Percentiles rank a stretch among this genome's conserved stretches.
Evolutionary conservation across 768 basidiomycete genomes (phyloP).

Genomic region (Lactifluus pinguis): DNA sequence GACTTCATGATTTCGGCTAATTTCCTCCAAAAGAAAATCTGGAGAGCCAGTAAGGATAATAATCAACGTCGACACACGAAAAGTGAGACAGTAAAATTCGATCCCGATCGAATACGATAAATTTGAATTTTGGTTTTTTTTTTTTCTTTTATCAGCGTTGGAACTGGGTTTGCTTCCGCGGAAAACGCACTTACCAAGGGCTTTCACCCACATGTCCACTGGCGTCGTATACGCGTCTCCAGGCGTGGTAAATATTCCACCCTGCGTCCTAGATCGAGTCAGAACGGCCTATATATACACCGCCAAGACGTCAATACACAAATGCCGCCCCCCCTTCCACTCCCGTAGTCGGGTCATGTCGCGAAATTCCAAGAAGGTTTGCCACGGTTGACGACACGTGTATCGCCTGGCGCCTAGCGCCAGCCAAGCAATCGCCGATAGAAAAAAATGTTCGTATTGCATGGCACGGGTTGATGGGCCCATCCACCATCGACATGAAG

Average conservation of each 20-base stretch:
- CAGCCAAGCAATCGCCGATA: neutral
- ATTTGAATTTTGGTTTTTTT: slow-evolving; percentile 32
- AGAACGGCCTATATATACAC: neutral
- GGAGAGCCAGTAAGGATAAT: slow-evolving; percentile 3
- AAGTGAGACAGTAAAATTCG: neutral
- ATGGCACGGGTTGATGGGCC: neutral
- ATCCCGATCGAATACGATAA: slow-evolving; percentile 27
- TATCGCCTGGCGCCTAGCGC: neutral
- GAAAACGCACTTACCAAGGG: slow-evolving; percentile 51
- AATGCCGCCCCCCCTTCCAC: neutral
- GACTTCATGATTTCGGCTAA: slow-evolving; percentile 61
- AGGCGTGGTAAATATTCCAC: slow-evolving; percentile 79
- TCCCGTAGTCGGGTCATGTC: neutral
- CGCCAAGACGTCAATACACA: neutral
- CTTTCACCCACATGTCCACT: slow-evolving; percentile 87
- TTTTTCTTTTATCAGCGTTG: slow-evolving; percentile 30
- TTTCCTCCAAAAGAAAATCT: slow-evolving; percentile 73
- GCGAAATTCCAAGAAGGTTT: slow-evolving; percentile 2
- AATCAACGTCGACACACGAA: neutral
- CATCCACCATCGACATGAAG: neutral
- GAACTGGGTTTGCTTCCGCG: slow-evolving; percentile 13
- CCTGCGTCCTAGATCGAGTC: slow-evolving; percentile 53
- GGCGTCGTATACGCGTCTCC: slow-evolving; percentile 85
- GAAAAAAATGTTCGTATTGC: neutral
- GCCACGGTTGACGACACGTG: neutral